Conservation (phyloP, 495 filamentous ascomycete genomes). For the Penicillium taxi region DNA sequence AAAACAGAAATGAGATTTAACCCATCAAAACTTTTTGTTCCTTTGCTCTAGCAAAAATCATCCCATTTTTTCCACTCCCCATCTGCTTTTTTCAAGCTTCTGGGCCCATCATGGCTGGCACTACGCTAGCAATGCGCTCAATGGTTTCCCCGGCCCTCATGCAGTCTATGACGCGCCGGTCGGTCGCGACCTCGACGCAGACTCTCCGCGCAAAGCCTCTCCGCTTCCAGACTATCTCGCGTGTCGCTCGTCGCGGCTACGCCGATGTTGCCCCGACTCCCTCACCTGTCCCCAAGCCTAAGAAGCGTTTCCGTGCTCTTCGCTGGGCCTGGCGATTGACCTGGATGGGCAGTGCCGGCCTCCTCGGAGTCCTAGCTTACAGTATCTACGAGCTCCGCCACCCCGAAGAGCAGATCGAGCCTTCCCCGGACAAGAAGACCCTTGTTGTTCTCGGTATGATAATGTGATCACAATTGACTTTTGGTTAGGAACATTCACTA, state of each 20-base stretch:
- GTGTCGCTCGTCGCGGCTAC: slow-evolving; percentile 32
- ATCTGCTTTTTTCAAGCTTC: slow-evolving; percentile 9
- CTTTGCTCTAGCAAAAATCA: slow-evolving; percentile 8
- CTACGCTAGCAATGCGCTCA: slow-evolving; percentile 31
- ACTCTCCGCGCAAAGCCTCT: slow-evolving; percentile 21
- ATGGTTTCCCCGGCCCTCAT: too few relatives aligned
- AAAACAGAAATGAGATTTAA: slow-evolving; percentile 28
- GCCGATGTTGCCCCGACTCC: slow-evolving; percentile 33
- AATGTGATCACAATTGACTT: slow-evolving; percentile 2
- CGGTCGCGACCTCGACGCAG: slow-evolving; percentile 25
- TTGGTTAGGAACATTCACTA: slow-evolving; percentile 7
- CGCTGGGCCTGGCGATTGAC: slow-evolving; percentile 70
- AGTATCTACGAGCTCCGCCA: slow-evolving; percentile 73
- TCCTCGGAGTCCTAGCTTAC: slow-evolving; percentile 65
- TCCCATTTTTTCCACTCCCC: slow-evolving; percentile 12
- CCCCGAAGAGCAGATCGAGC: slow-evolving; percentile 69
- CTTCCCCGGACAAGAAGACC: slow-evolving; percentile 91
- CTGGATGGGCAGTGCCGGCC: slow-evolving; percentile 59
- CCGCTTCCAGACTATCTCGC: slow-evolving; percentile 23
- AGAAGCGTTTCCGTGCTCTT: slow-evolving; percentile 45
- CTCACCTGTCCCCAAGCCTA: slow-evolving; percentile 32
- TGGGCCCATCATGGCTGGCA: slow-evolving; percentile 34
- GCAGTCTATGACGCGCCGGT: slow-evolving; percentile 32
- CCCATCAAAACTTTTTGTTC: slow-evolving; percentile 20
- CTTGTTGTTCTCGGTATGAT: slow-evolving; percentile 85